Conservation (phyloP, 2,329 filamentous ascomycete species). For the Furcasterigmium sp. region DNA sequence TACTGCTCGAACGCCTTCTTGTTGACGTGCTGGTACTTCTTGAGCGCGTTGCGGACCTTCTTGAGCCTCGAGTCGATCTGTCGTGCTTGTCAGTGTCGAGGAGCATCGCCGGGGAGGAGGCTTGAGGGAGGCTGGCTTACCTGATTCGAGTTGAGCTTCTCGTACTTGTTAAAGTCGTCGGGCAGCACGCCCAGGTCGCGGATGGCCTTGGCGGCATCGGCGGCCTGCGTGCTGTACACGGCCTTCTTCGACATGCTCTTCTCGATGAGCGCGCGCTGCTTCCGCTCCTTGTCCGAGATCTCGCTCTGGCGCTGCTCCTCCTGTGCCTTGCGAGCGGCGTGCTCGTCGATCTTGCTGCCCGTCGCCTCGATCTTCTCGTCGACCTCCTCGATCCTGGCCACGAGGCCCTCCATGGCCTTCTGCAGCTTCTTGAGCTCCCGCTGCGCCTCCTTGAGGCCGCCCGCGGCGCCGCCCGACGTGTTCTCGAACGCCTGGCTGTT, state of each 20-base stretch:
- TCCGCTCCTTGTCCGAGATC: constrained; percentile 72
- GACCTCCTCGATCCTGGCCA: constrained; percentile 66
- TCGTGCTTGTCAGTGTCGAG: neutral
- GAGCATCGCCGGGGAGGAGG: neutral
- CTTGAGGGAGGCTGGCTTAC: too few species aligned
- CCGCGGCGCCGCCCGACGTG: constrained; percentile 49
- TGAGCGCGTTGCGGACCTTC: constrained; percentile 86
- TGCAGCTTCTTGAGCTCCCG: constrained; percentile 75
- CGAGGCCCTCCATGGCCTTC: constrained; percentile 61
- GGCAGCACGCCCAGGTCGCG: constrained; percentile 88
- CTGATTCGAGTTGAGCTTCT: constrained; percentile 71
- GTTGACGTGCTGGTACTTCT: constrained; percentile 97
- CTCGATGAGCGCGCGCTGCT: constrained; percentile 83
- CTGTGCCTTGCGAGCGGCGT: constrained; percentile 52
- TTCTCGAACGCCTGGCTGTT: constrained; percentile 69
- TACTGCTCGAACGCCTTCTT: constrained; percentile 99
- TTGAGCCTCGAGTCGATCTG: constrained; percentile 66
- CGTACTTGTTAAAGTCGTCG: constrained; percentile 89
- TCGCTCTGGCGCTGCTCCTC: constrained; percentile 71
- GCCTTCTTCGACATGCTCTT: constrained; percentile 88
- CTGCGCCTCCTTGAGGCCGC: constrained; percentile 71
- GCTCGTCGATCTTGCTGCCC: constrained; percentile 45
- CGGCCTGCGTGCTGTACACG: constrained; percentile 67
- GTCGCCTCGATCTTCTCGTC: constrained; percentile 62
- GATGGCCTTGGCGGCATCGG: constrained; percentile 82